phyloP scores from a whole-genome alignment of 208 protist species.

The Acanthamoeba triangularis region DNA sequence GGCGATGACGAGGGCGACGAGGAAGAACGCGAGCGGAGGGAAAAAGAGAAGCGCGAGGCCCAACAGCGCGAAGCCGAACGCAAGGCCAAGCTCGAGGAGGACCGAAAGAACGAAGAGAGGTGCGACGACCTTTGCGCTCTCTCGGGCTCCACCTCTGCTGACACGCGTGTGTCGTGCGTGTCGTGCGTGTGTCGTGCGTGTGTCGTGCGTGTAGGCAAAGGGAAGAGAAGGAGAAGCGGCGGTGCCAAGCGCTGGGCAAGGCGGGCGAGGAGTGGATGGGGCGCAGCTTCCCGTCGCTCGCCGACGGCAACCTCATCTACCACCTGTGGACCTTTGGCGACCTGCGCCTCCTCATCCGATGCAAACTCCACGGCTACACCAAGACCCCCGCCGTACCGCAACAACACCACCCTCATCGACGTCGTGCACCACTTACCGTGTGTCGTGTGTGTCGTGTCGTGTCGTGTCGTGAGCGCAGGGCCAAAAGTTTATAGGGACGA shows the following conservation, averaged over 20 bases:
- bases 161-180: not conserved
- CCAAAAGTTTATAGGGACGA: constrained; percentile 4
- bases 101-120: constrained; percentile 7
- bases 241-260: not conserved
- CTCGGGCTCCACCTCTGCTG: not conserved
- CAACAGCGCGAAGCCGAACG: not conserved
- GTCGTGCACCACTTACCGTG: not conserved
- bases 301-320: constrained; percentile 64
- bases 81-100: not conserved
- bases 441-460: not conserved
- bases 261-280: constrained; percentile 65
- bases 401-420: not conserved
- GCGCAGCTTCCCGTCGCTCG: constrained; percentile 39
- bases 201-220: not conserved
- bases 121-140: not conserved
- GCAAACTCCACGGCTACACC: constrained; percentile 66
- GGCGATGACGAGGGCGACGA: not conserved
- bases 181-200: not conserved
- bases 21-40: not conserved
- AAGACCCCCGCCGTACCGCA: not conserved
- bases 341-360: constrained; percentile 24
- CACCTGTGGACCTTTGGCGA: constrained; percentile 66
- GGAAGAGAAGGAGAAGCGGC: not conserved
- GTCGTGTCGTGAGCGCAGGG: not conserved
- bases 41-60: not conserved